phyloP scores from a whole-genome alignment of 352 stramenopile species.

The Elongisporangium prolatum region DNA sequence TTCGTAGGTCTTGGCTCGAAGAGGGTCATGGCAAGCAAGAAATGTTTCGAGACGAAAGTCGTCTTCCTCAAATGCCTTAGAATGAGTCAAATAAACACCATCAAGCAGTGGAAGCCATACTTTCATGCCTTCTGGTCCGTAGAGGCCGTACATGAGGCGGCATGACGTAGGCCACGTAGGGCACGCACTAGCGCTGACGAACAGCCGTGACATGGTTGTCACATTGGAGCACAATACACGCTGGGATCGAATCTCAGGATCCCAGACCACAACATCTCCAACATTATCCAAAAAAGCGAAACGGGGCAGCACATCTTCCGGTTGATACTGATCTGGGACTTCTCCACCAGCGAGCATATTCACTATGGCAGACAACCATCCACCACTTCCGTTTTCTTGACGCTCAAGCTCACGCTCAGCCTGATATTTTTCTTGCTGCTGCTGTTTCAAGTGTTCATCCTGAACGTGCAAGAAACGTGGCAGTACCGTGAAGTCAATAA shows the following conservation, averaged over 20 bases:
- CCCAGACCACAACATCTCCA: slow-evolving; percentile 71
- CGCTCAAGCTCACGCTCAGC: slow-evolving; percentile 35
- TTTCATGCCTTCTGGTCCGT: slow-evolving; percentile 67
- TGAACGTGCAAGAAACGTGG: slow-evolving; percentile 56
- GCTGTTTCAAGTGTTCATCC: slow-evolving; percentile 25
- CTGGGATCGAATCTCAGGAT: slow-evolving; percentile 66
- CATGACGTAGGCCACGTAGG: slow-evolving; percentile 55
- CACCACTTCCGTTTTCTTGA: slow-evolving; percentile 25
- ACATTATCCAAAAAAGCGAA: slow-evolving; percentile 50
- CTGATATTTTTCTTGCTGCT: slow-evolving; percentile 27
- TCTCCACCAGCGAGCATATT: slow-evolving; percentile 57
- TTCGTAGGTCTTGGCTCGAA: slow-evolving; percentile 76
- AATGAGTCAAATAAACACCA: slow-evolving; percentile 61
- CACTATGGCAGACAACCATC: slow-evolving; percentile 62
- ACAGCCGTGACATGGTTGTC: slow-evolving; percentile 52
- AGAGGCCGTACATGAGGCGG: slow-evolving; percentile 62
- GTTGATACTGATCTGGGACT: slow-evolving; percentile 65
- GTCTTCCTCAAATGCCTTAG: slow-evolving; percentile 56
- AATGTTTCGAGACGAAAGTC: slow-evolving; percentile 50
- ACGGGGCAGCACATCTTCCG: slow-evolving; percentile 61
- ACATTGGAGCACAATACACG: slow-evolving; percentile 63
- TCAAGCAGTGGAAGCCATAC: slow-evolving; percentile 77
- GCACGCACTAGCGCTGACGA: slow-evolving; percentile 33
- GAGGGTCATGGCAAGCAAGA: slow-evolving; percentile 70
- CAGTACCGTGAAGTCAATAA: slow-evolving; percentile 48